These are phyloP conservation scores for Podila clonocystis DNA, from an alignment of 192 early-diverging fungal species.

Conservation along the genomic window DNA sequence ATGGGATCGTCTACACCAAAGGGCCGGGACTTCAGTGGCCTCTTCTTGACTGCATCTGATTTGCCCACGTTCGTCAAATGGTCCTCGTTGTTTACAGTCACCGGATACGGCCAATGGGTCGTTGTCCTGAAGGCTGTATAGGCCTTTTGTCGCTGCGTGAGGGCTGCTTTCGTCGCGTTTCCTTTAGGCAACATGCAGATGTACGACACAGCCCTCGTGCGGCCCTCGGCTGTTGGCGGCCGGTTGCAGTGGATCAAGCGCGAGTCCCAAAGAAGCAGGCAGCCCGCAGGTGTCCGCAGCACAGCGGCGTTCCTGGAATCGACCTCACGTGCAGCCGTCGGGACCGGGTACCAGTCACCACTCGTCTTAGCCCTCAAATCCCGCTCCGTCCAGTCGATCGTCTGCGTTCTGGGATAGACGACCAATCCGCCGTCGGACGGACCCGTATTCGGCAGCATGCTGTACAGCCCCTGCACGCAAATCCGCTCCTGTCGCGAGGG, in stretches of 20 bases:
- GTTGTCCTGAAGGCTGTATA: slow-evolving; percentile 18
- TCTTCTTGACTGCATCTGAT: slow-evolving; percentile 9
- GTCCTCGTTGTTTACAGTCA: slow-evolving; percentile 13
- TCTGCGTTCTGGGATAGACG: slow-evolving; percentile 27
- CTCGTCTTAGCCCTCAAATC: slow-evolving; percentile 7
- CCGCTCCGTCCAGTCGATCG: slow-evolving; percentile 16
- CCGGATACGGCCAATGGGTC: slow-evolving; percentile 25
- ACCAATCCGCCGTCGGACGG: slow-evolving; percentile 26
- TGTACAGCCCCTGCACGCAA: slow-evolving; percentile 22
- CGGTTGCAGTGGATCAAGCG: slow-evolving; percentile 35
- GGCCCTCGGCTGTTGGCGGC: slow-evolving; percentile 13
- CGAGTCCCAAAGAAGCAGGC: slow-evolving; percentile 27
- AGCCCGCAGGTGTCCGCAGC: slow-evolving; percentile 22
- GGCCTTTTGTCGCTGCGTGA: slow-evolving; percentile 7
- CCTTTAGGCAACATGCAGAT: slow-evolving; percentile 28
- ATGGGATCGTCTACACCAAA: slow-evolving; percentile 16
- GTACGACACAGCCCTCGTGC: slow-evolving; percentile 22
- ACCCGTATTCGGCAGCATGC: slow-evolving; percentile 16
- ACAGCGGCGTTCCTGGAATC: slow-evolving; percentile 14
- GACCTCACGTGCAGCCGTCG: slow-evolving; percentile 1
- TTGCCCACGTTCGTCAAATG: slow-evolving; percentile 1
- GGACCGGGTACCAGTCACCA: slow-evolving; percentile 8
- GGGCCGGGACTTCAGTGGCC: not conserved
- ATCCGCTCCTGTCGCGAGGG: slow-evolving; percentile 9
- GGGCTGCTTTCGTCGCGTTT: not conserved